Percentiles rank a stretch among this genome's conserved stretches.
These are phyloP conservation scores for Omphalea diandra DNA, from an alignment of 441 rosid genomes.

Conservation along the genomic window DNA sequence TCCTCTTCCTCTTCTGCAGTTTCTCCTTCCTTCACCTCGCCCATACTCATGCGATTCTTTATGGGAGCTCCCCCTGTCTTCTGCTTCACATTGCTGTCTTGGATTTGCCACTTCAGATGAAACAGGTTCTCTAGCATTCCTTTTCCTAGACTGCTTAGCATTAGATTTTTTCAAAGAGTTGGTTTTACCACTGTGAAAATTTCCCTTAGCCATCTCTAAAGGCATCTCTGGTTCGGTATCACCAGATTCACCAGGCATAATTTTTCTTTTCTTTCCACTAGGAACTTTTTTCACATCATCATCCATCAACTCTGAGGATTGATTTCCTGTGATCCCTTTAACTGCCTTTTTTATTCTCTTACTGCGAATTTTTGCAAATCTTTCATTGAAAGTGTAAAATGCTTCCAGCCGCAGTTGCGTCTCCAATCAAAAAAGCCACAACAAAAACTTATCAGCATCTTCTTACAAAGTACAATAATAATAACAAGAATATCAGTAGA, in stretches of 20 bases:
- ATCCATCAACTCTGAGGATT: slow-evolving; percentile 42
- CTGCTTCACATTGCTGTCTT: slow-evolving; percentile 18
- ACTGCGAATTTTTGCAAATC: slow-evolving; percentile 94
- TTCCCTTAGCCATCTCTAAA: slow-evolving; percentile 33
- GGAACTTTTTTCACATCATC: slow-evolving; percentile 41
- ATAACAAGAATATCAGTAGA: background rate
- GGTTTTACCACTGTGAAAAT: slow-evolving; percentile 29
- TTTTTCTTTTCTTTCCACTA: slow-evolving; percentile 41
- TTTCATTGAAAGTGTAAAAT: slow-evolving; percentile 91
- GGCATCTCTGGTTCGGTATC: slow-evolving; percentile 33
- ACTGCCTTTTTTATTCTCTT: slow-evolving; percentile 88
- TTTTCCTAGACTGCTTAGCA: slow-evolving; percentile 37
- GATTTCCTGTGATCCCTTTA: slow-evolving; percentile 74
- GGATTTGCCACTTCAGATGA: slow-evolving; percentile 26
- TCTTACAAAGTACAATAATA: background rate
- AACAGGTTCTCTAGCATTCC: slow-evolving; percentile 25
- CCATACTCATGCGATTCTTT: slow-evolving; percentile 32
- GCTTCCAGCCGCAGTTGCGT: slow-evolving; percentile 97
- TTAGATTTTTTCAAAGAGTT: slow-evolving; percentile 33
- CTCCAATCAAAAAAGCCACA: slow-evolving; percentile 40
- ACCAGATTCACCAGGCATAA: slow-evolving; percentile 29
- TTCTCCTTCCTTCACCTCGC: slow-evolving; percentile 39
- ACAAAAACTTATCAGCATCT: slow-evolving; percentile 27
- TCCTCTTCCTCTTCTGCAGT: slow-evolving; percentile 30
- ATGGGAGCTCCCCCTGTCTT: slow-evolving; percentile 16